phyloP scores from a whole-genome alignment of 192 early-diverging fungal genomes.

The Cladochytrium replicatum region DNA sequence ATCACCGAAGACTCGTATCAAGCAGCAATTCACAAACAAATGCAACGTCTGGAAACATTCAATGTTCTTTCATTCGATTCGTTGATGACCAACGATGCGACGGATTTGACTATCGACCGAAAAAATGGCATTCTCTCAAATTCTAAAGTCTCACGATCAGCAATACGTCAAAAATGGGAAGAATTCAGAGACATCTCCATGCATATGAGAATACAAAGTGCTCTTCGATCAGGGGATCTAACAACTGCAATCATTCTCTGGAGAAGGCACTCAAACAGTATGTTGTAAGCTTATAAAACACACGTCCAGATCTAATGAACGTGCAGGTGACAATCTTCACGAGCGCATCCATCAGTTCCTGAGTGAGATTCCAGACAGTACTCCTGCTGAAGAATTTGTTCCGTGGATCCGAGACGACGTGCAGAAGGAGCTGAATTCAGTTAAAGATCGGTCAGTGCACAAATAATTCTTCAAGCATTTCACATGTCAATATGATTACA shows the following conservation, averaged over 20 bases:
- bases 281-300: too few relatives aligned
- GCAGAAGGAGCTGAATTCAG: too few relatives aligned
- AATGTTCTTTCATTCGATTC: too few relatives aligned
- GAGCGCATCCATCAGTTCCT: slow-evolving; percentile 33
- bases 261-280: slow-evolving; percentile 39
- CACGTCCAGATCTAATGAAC: slow-evolving; percentile 1
- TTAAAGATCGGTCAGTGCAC: slow-evolving; percentile 26
- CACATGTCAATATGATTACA: too few relatives aligned
- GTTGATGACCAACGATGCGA: too few relatives aligned
- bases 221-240: slow-evolving; percentile 34
- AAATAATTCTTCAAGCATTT: too few relatives aligned
- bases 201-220: slow-evolving; percentile 23
- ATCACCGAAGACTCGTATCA: too few relatives aligned
- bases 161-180: slow-evolving; percentile 29
- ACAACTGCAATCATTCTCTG: slow-evolving; percentile 30
- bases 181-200: slow-evolving; percentile 34
- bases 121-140: slow-evolving; percentile 20
- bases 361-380: slow-evolving; percentile 29
- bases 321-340: slow-evolving; percentile 13
- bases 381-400: slow-evolving; percentile 18
- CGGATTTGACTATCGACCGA: too few relatives aligned
- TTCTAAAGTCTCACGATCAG: slow-evolving; percentile 5
- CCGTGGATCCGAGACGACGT: slow-evolving; percentile 46
- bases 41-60: too few relatives aligned
- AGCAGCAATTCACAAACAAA: too few relatives aligned